Conservation (phyloP, 2,329 filamentous ascomycete species). For the Venturia asperata region DNA sequence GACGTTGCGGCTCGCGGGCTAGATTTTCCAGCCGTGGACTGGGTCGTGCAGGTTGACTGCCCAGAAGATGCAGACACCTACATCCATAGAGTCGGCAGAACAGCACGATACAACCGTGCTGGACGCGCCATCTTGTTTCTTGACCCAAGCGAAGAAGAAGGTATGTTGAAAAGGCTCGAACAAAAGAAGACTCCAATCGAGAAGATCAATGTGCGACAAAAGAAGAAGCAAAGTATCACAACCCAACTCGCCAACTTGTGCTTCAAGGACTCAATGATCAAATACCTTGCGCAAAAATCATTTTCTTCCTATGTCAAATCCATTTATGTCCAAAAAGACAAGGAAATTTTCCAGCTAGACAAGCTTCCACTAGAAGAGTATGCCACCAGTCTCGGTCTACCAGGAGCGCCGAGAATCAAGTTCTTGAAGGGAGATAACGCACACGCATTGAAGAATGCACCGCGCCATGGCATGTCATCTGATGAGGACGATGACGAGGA, state of each 20-base stretch:
- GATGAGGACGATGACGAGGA: slow-evolving; percentile 49
- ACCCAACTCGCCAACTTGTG: slow-evolving; percentile 88
- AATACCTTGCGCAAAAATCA: slow-evolving; percentile 92
- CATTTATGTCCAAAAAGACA: slow-evolving; percentile 81
- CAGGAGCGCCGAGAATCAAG: slow-evolving; percentile 86
- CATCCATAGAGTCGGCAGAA: slow-evolving; percentile 90
- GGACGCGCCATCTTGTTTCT: slow-evolving; percentile 86
- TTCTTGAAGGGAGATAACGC: slow-evolving; percentile 85
- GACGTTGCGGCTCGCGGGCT: slow-evolving; percentile 91
- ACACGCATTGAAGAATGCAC: slow-evolving; percentile 80
- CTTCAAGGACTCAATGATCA: slow-evolving; percentile 88
- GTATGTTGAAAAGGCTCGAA: slow-evolving; percentile 80
- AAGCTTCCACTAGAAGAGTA: slow-evolving; percentile 79
- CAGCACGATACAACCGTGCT: slow-evolving; percentile 83
- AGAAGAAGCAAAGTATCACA: slow-evolving; percentile 81
- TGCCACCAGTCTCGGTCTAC: slow-evolving; percentile 76
- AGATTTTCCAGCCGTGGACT: slow-evolving; percentile 94
- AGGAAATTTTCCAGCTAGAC: slow-evolving; percentile 80
- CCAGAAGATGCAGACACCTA: slow-evolving; percentile 97
- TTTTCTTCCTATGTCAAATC: slow-evolving; percentile 87
- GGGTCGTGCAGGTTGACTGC: slow-evolving; percentile 97
- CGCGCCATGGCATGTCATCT: slow-evolving; percentile 49
- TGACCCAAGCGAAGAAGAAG: slow-evolving; percentile 83
- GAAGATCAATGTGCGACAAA: slow-evolving; percentile 76
- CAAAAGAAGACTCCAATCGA: slow-evolving; percentile 86